Percentiles rank a stretch among this genome's conserved stretches.
These are phyloP conservation scores for Lactarius sanguifluus DNA, from an alignment of 768 basidiomycete genomes.

Conservation along the genomic window DNA sequence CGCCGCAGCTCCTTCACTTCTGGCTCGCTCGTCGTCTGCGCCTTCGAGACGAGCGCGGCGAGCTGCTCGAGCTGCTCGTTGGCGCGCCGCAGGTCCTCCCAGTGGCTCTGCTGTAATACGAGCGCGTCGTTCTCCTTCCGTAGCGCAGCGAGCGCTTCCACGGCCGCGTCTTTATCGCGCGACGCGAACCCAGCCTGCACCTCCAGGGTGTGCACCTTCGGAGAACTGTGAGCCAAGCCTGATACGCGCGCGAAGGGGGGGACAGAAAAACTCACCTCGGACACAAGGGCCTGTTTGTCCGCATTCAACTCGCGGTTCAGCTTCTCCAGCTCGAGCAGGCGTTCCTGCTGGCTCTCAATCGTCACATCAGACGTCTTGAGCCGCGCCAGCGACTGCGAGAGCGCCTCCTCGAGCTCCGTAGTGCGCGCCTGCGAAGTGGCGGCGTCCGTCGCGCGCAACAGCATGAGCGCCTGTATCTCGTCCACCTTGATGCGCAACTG, in stretches of 20 bases:
- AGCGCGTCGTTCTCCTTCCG: conserved; percentile 63
- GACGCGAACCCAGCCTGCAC: conserved; percentile 52
- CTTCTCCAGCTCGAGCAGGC: conserved; percentile 62
- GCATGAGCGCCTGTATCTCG: conserved; percentile 47
- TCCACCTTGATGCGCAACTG: conserved; percentile 54
- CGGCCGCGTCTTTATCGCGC: conserved; percentile 63
- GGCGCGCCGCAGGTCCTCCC: conserved; percentile 72
- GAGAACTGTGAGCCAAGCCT: neutral
- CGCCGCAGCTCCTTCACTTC: conserved; percentile 74
- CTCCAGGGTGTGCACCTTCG: conserved; percentile 57
- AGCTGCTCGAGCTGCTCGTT: conserved; percentile 74
- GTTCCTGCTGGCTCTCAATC: conserved; percentile 57
- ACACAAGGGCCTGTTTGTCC: conserved; percentile 57
- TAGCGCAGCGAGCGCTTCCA: conserved; percentile 50
- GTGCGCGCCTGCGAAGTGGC: conserved; percentile 51
- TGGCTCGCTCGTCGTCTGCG: conserved; percentile 64
- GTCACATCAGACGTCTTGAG: conserved; percentile 72
- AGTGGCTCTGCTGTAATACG: conserved; percentile 63
- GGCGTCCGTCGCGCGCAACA: conserved; percentile 47
- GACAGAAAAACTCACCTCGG: conserved; percentile 50
- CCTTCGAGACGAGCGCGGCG: conserved; percentile 37
- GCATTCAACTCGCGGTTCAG: conserved; percentile 50
- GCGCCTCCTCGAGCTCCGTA: conserved; percentile 65
- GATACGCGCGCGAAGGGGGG: conserved; percentile 15
- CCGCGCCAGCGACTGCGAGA: conserved; percentile 69